Conservation (phyloP, 495 filamentous ascomycete species). For the Aspergillus indologenus region DNA sequence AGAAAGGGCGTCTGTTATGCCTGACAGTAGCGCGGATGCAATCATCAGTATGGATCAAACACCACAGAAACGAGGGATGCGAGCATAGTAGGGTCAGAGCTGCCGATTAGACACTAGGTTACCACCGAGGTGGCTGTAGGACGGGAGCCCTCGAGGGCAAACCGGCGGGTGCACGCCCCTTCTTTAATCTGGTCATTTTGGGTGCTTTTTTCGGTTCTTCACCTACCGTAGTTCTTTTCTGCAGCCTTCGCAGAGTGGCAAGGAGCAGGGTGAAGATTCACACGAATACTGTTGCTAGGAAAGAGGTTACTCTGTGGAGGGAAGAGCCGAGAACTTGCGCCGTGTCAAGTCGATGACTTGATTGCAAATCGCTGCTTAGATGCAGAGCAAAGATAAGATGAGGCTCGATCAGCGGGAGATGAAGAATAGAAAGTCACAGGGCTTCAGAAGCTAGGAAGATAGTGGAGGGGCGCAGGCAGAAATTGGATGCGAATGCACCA, state of each 20-base stretch:
- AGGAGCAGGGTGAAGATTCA: not conserved
- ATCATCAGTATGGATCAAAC: slow-evolving; percentile 22
- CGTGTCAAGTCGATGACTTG: not conserved
- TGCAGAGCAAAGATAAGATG: not conserved
- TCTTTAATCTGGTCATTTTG: not conserved
- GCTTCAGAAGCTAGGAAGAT: not conserved
- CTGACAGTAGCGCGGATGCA: slow-evolving; percentile 21
- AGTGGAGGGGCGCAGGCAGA: slow-evolving; percentile 2
- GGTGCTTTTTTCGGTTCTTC: slow-evolving; percentile 1
- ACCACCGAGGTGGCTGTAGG: slow-evolving; percentile 12
- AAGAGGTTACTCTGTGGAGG: not conserved
- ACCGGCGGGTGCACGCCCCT: not conserved
- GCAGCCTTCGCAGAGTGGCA: not conserved
- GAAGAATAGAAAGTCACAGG: not conserved
- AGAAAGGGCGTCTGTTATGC: slow-evolving; percentile 17
- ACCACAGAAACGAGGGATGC: slow-evolving; percentile 4
- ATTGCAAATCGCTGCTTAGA: not conserved
- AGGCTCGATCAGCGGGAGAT: not conserved
- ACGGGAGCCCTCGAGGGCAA: slow-evolving; percentile 2
- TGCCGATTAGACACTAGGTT: slow-evolving; percentile 1
- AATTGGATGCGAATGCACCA: slow-evolving; percentile 4
- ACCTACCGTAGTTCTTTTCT: not conserved
- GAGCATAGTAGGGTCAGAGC: slow-evolving; percentile 11
- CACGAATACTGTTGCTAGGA: not conserved
- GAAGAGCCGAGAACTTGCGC: not conserved